Percentiles rank a stretch among this genome's conserved stretches.
phyloP scores from a whole-genome alignment of 2,329 filamentous ascomycete genomes.

The Botrytis cinerea region DNA sequence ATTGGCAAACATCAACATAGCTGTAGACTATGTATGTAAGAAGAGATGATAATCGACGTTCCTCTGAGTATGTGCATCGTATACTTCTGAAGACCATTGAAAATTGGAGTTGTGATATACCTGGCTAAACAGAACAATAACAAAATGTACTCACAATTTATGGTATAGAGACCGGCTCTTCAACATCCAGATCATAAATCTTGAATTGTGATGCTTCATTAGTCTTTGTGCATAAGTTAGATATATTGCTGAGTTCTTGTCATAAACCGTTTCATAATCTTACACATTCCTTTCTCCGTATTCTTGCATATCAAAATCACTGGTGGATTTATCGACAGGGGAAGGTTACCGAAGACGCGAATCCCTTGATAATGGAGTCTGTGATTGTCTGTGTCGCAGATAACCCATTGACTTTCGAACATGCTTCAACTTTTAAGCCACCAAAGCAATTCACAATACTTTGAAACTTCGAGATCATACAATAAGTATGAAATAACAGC shows the following conservation, averaged over 20 bases:
- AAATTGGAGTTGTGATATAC: background rate
- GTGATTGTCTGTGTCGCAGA: slow-evolving; percentile 26
- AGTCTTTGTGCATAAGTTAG: background rate
- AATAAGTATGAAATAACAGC: slow-evolving; percentile 35
- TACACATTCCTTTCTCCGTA: background rate
- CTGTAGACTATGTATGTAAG: slow-evolving; percentile 21
- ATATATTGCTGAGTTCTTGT: background rate
- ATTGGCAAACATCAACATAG: slow-evolving; percentile 12
- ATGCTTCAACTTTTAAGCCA: slow-evolving; percentile 24
- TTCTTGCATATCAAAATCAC: background rate
- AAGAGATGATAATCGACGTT: slow-evolving; percentile 13
- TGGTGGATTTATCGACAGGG: slow-evolving; percentile 6
- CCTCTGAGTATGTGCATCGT: background rate
- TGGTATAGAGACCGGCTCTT: background rate
- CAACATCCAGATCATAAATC: background rate
- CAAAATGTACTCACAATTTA: background rate
- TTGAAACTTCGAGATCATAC: slow-evolving; percentile 21
- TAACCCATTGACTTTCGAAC: slow-evolving; percentile 21
- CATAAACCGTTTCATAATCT: slow-evolving; percentile 1
- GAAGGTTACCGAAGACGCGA: slow-evolving; percentile 23
- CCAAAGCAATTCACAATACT: slow-evolving; percentile 28
- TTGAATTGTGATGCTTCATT: background rate
- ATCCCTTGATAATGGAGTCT: slow-evolving; percentile 14
- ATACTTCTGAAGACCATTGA: too few species aligned
- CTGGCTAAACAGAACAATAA: background rate